Base-by-base conservation (phyloP, 257 asterid species). In the Cruciata laevipes region DNA sequence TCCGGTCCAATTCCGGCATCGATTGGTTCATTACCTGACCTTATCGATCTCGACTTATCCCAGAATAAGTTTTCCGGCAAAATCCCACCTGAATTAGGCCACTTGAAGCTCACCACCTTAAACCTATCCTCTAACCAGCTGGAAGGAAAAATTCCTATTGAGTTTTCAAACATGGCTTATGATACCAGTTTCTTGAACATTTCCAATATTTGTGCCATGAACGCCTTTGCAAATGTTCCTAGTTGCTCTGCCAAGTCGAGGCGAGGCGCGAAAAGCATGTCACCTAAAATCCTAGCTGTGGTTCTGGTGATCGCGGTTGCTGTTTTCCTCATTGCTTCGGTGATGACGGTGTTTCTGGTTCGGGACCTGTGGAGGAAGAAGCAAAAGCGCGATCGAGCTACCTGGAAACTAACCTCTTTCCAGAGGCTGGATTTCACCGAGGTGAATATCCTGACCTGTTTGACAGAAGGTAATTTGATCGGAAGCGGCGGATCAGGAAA, bases 401-500 rank as follows among this genome's bases (percentile, higher is more conserved):
- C 80, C 0, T 92, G 97, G 96, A 85, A 89, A 63, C 73, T 89
- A 27, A 89, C 89, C 51, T 80, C 98, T 37, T 92, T 92, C 78
- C 95, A 86, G 69, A 87, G 79, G 79, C 73, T 87, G 58, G 81
- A 73, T 44, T 89, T 92, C 86, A 83, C 93, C 0, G 95, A 81
- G 77, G 76, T 84, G 31, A 72, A 70, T 33, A 85, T 92, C 42
- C 11, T 86, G 23, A 74, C 93, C 4, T 69, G 85, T 38, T 66
- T 92, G 75, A 82, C 75, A 5, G 97, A 86, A 1, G 74, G 75
- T 58, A 83, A 84, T 53, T 3, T 78, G 33, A 83, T 91, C 13
- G 98, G 96, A 65, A 85, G 83, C 18, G 98, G 98, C 31, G 98
- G 96, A 37, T 91, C 98, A 0, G 98, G 98, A 60, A 68, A 74